These are phyloP conservation scores for Phytophthora uliginosa DNA, from an alignment of 352 stramenopile species.

Conservation along the genomic window DNA sequence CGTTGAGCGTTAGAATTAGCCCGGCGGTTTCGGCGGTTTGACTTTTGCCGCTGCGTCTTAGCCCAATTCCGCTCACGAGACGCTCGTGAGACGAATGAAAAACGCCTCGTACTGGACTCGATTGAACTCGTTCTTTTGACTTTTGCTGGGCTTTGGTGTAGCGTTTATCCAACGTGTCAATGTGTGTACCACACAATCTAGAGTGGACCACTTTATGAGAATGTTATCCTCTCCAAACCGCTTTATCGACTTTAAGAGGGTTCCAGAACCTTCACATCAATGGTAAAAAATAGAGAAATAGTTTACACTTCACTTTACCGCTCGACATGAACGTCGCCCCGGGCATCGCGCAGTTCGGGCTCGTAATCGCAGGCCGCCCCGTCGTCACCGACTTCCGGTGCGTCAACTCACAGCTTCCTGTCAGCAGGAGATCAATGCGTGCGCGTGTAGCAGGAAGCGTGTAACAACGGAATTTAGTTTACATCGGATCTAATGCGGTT, in stretches of 20 bases:
- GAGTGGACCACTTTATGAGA: neutral
- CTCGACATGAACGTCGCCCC: conserved; percentile 35
- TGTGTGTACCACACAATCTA: neutral
- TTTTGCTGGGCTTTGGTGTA: neutral
- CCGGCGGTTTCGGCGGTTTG: neutral
- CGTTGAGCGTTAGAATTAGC: neutral
- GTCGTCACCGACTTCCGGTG: conserved; percentile 74
- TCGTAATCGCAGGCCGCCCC: conserved; percentile 73
- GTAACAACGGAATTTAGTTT: neutral
- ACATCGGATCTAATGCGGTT: neutral
- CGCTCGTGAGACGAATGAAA: neutral
- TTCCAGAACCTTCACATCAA: conserved; percentile 28
- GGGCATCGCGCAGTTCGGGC: conserved; percentile 65
- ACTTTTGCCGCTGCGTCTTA: neutral
- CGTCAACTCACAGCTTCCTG: neutral
- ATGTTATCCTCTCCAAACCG: too few species aligned
- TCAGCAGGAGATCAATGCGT: neutral
- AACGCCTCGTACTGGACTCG: neutral
- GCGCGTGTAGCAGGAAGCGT: neutral
- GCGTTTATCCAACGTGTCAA: neutral
- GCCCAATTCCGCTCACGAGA: neutral
- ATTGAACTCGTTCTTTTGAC: neutral
- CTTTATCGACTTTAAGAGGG: neutral
- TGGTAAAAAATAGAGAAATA: neutral
- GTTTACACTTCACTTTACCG: conserved; percentile 9